A percentile compares a stretch with the other conserved stretches of the same genome.
phyloP scores from a whole-genome alignment of 768 basidiomycete species.

The Scleroderma bovista region DNA sequence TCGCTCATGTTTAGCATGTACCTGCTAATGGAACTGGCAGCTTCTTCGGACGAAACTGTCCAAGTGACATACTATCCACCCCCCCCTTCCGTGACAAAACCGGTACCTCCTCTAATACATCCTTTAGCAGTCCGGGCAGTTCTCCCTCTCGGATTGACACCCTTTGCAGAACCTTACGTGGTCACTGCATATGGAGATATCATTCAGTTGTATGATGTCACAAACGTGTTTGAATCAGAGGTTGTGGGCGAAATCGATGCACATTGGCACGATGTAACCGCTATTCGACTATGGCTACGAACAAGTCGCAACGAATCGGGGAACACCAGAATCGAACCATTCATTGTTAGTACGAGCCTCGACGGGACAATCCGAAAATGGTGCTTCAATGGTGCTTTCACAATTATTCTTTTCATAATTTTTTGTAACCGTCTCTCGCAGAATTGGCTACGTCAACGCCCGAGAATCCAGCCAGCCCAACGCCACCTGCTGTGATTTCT shows the following conservation, averaged over 20 bases:
- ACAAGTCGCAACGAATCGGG: conserved; percentile 39
- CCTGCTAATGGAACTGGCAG: conserved; percentile 35
- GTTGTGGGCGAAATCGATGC: conserved; percentile 54
- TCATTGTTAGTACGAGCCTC: conserved; percentile 78
- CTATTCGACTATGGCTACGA: conserved; percentile 67
- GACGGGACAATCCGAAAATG: conserved; percentile 88
- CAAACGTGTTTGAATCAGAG: conserved; percentile 60
- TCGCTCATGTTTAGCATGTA: not conserved
- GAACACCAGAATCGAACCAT: conserved; percentile 56
- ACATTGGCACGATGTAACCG: conserved; percentile 82
- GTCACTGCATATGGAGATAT: conserved; percentile 82
- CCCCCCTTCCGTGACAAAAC: conserved; percentile 27
- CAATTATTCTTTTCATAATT: not conserved
- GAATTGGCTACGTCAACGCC: conserved; percentile 25
- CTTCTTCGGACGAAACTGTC: conserved; percentile 84
- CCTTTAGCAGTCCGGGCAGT: conserved; percentile 57
- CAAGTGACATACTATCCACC: conserved; percentile 50
- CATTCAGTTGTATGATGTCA: conserved; percentile 76
- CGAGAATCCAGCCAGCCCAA: conserved; percentile 13
- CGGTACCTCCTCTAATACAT: conserved; percentile 47
- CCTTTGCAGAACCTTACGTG: conserved; percentile 65
- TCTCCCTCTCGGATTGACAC: conserved; percentile 44
- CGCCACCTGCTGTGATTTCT: conserved; percentile 14
- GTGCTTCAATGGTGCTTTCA: conserved; percentile 56
- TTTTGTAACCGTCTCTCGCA: conserved; percentile 4